These are phyloP conservation scores for Bruguiera gymnorhiza DNA, from an alignment of 345 rosid genomes.

Conservation along the genomic window DNA sequence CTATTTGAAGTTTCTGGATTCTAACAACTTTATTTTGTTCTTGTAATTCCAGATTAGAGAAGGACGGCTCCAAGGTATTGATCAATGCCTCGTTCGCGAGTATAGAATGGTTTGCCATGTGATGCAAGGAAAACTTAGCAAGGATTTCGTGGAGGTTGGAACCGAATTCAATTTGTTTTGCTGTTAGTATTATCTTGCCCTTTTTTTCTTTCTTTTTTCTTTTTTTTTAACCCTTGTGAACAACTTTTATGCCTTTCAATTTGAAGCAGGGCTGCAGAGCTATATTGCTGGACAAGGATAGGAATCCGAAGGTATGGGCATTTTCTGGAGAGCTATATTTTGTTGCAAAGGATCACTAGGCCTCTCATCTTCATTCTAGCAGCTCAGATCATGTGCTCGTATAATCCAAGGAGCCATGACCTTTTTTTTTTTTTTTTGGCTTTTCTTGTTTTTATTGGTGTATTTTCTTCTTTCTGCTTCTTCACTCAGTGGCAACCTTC, in stretches of 20 bases:
- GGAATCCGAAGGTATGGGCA: constrained; percentile 62
- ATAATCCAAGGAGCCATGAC: too few relatives aligned
- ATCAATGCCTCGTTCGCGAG: constrained; percentile 73
- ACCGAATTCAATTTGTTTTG: constrained; percentile 4
- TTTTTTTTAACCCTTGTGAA: not conserved
- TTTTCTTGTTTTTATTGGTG: not conserved
- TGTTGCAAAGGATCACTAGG: not conserved
- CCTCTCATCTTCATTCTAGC: not conserved
- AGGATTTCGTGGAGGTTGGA: constrained; percentile 77
- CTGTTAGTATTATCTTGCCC: not conserved
- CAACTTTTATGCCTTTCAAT: not conserved
- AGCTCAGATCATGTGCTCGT: too few relatives aligned
- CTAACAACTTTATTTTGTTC: constrained; percentile 13
- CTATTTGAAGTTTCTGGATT: not conserved
- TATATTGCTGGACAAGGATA: constrained; percentile 74
- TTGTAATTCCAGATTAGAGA: constrained; percentile 66
- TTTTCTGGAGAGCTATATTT: constrained; percentile 3
- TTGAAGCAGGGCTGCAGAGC: constrained; percentile 87
- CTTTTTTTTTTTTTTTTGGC: not conserved
- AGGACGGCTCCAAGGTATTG: constrained; percentile 81
- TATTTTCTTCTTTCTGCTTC: not conserved
- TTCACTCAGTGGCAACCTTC: constrained; percentile 70
- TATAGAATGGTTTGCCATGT: constrained; percentile 83
- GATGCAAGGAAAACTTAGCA: constrained; percentile 71
- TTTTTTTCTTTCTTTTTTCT: not conserved